A percentile compares a stretch with the other conserved stretches of the same genome.
Evolutionary conservation across 140 eudicot genomes (phyloP).

Genomic region (Anethum foeniculum): DNA sequence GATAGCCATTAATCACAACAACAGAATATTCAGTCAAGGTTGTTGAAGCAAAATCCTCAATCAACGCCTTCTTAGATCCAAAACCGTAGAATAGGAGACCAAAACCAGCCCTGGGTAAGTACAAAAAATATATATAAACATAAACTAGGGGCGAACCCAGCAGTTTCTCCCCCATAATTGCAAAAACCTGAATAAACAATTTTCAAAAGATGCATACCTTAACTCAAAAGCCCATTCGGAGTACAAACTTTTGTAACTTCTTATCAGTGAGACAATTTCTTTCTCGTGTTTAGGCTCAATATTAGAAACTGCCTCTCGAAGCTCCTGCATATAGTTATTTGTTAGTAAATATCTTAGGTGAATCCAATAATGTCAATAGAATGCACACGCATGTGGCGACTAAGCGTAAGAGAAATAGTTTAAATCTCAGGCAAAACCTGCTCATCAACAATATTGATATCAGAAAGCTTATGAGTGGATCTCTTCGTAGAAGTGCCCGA

Average conservation of each 20-base stretch:
- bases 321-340: conserved; percentile 40
- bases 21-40: conserved; percentile 66
- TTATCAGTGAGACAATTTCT: conserved; percentile 50
- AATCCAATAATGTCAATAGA: background rate
- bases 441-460: conserved; percentile 66
- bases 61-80: conserved; percentile 80
- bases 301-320: conserved; percentile 59
- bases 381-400: background rate
- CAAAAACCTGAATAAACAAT: background rate
- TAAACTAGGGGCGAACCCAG: background rate
- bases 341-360: background rate
- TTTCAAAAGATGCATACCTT: conserved; percentile 32
- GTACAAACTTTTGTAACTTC: conserved; percentile 55
- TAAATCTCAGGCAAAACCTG: conserved; percentile 34
- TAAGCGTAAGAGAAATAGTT: background rate
- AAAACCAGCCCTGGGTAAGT: conserved; percentile 60
- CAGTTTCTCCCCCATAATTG: background rate
- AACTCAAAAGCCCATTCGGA: conserved; percentile 66
- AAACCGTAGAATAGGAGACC: conserved; percentile 92
- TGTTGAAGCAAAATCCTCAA: conserved; percentile 90
- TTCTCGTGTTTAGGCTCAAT: conserved; percentile 76
- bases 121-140: background rate
- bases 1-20: conserved; percentile 80
- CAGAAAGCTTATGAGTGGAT: conserved; percentile 62
- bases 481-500: conserved; percentile 58